A percentile compares a stretch with the other conserved stretches of the same genome.
Conservation (phyloP, 1,284 basidiomycete species). For the Farysia itapuensis region DNA sequence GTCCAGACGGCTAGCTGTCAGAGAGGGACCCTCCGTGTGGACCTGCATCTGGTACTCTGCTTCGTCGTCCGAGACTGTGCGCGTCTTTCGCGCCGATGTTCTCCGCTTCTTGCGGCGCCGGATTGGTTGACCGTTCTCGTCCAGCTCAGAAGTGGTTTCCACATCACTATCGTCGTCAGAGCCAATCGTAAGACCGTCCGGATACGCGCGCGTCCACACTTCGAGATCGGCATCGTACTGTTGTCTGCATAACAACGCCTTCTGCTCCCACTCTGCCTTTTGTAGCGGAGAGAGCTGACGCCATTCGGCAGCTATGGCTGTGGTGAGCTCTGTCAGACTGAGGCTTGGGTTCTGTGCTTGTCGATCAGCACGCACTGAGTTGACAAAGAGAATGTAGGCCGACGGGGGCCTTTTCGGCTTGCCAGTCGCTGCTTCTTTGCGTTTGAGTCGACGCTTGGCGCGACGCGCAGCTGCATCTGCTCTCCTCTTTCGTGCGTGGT, state of each 20-base stretch:
- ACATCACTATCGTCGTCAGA: constrained; percentile 34
- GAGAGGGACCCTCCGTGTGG: constrained; percentile 14
- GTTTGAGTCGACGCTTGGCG: constrained; percentile 30
- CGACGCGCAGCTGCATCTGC: constrained; percentile 9
- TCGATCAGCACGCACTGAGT: constrained; percentile 22
- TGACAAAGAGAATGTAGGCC: constrained; percentile 35
- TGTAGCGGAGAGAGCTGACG: constrained; percentile 11
- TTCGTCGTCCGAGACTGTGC: constrained; percentile 46
- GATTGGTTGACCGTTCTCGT: constrained; percentile 16
- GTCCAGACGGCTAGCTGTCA: constrained; percentile 26
- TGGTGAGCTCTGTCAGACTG: constrained; percentile 25
- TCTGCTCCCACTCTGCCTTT: constrained; percentile 24
- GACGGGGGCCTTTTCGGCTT: constrained; percentile 25
- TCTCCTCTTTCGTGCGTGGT: constrained; percentile 7
- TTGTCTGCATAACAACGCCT: constrained; percentile 14
- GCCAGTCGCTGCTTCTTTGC: constrained; percentile 26
- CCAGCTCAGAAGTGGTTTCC: constrained; percentile 33
- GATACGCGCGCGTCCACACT: constrained; percentile 21
- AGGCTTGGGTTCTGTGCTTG: constrained; percentile 15
- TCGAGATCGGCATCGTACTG: constrained; percentile 26
- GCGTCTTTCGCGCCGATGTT: constrained; percentile 12
- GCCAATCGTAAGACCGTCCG: constrained; percentile 20
- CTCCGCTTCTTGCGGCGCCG: constrained; percentile 19
- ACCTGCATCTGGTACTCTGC: constrained; percentile 36
- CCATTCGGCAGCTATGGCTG: constrained; percentile 31